phyloP scores from a whole-genome alignment of 177 flowering plant species.

The Vitis hybrid region DNA sequence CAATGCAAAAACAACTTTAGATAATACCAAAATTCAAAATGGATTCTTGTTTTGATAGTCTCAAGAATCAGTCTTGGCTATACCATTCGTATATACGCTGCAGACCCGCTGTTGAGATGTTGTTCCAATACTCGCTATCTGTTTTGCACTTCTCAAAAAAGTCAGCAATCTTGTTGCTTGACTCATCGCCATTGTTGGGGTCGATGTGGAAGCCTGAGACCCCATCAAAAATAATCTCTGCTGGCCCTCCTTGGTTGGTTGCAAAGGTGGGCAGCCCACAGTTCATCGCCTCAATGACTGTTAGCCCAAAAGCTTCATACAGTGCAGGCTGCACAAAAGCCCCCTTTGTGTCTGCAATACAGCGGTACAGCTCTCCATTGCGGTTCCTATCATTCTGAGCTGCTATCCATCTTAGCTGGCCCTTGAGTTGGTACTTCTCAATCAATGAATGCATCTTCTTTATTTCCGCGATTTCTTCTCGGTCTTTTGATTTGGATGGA shows the following conservation, averaged over 20 bases:
- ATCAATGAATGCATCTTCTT: slow-evolving; percentile 72
- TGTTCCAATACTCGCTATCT: slow-evolving; percentile 57
- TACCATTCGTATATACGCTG: slow-evolving; percentile 77
- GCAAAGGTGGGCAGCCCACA: slow-evolving; percentile 86
- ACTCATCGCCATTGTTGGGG: slow-evolving; percentile 72
- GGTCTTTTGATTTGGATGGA: slow-evolving; percentile 71
- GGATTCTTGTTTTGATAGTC: neutral
- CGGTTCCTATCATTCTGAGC: slow-evolving; percentile 72
- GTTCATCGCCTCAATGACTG: slow-evolving; percentile 91
- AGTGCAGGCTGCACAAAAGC: slow-evolving; percentile 88
- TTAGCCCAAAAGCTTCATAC: slow-evolving; percentile 87
- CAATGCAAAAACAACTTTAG: slow-evolving; percentile 10
- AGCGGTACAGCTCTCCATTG: slow-evolving; percentile 77
- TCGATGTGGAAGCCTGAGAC: slow-evolving; percentile 77
- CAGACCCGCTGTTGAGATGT: slow-evolving; percentile 56
- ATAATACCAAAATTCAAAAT: neutral
- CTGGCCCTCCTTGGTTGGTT: slow-evolving; percentile 86
- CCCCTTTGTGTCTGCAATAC: slow-evolving; percentile 80
- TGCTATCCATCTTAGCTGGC: slow-evolving; percentile 84
- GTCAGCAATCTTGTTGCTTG: slow-evolving; percentile 69
- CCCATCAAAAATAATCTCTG: slow-evolving; percentile 84
- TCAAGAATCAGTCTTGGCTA: neutral
- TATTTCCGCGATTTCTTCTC: slow-evolving; percentile 81
- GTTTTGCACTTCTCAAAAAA: slow-evolving; percentile 78
- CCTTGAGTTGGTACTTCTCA: slow-evolving; percentile 60